phyloP scores from a whole-genome alignment of 306 rosid species.

The Sicyos edulis region DNA sequence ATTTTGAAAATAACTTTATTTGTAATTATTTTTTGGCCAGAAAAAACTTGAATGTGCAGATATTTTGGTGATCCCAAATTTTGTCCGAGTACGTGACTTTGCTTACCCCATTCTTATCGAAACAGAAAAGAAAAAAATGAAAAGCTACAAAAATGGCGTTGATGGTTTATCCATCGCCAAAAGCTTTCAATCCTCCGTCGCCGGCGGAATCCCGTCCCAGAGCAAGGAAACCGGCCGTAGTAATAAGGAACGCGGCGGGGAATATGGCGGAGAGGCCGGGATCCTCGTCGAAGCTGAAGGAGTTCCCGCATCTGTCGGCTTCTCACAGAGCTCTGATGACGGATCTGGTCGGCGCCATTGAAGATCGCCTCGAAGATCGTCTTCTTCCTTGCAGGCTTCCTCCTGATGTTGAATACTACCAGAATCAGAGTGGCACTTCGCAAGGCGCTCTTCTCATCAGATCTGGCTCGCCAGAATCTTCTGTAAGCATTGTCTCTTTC shows the following conservation, averaged over 20 bases:
- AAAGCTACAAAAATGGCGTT: neutral
- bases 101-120: neutral
- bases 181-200: neutral
- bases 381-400: neutral
- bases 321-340: slow-evolving; percentile 59
- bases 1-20: no score
- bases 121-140: neutral
- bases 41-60: neutral
- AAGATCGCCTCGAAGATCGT: neutral
- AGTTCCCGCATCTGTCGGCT: slow-evolving; percentile 58
- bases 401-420: slow-evolving; percentile 46
- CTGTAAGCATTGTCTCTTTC: no score
- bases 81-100: neutral
- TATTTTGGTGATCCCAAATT: neutral
- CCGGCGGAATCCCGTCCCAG: neutral
- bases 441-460: no score
- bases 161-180: neutral
- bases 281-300: slow-evolving; percentile 38
- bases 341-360: slow-evolving; percentile 39
- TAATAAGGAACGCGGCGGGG: neutral
- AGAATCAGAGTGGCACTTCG: slow-evolving; percentile 34
- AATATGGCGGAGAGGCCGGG: slow-evolving; percentile 2
- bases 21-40: no score
- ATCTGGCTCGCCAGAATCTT: no score
- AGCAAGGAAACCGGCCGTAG: neutral